Evolutionary conservation across 2,329 filamentous ascomycete genomes (phyloP).

Genomic region (Microcyclospora tardicrescens): DNA sequence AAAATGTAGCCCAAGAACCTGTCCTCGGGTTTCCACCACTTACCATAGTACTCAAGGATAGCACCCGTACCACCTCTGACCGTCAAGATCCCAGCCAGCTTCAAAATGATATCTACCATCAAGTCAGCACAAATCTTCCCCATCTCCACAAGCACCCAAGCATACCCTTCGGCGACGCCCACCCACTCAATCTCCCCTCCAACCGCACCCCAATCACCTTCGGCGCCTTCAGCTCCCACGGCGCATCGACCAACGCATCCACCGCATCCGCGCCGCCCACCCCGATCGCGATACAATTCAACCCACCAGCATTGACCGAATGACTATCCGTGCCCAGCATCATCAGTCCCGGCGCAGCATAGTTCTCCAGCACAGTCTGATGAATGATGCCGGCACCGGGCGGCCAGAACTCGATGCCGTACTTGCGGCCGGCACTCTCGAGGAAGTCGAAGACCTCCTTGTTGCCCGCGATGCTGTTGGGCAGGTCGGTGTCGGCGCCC

Average conservation of each 20-base stretch:
- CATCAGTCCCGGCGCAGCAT: constrained; percentile 92
- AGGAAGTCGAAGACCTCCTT: constrained; percentile 97
- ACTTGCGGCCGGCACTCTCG: constrained; percentile 80
- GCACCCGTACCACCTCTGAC: constrained; percentile 83
- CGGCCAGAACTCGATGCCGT: constrained; percentile 92
- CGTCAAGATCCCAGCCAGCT: constrained; percentile 77
- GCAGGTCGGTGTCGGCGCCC: constrained; percentile 75
- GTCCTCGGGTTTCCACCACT: constrained; percentile 29
- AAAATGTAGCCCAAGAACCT: no score
- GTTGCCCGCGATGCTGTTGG: constrained; percentile 76
- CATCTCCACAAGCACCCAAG: no score
- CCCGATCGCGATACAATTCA: constrained; percentile 89
- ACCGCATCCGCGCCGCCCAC: constrained; percentile 96
- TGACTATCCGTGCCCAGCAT: constrained; percentile 98
- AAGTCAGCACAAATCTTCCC: no score
- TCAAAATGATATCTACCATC: constrained; percentile 59
- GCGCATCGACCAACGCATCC: constrained; percentile 87
- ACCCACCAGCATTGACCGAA: constrained; percentile 90
- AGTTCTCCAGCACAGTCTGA: constrained; percentile 96
- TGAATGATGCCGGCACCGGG: constrained; percentile 92
- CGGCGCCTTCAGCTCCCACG: constrained; percentile 95
- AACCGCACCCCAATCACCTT: constrained; percentile 78
- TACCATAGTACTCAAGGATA: constrained; percentile 63
- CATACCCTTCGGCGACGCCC: constrained; percentile 73
- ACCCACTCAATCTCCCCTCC: constrained; percentile 71